Evolutionary conservation across 345 rosid species (phyloP), one percentile per base, ranked within the genome.

Genomic region (Melaleuca quinquenervia): DNA sequence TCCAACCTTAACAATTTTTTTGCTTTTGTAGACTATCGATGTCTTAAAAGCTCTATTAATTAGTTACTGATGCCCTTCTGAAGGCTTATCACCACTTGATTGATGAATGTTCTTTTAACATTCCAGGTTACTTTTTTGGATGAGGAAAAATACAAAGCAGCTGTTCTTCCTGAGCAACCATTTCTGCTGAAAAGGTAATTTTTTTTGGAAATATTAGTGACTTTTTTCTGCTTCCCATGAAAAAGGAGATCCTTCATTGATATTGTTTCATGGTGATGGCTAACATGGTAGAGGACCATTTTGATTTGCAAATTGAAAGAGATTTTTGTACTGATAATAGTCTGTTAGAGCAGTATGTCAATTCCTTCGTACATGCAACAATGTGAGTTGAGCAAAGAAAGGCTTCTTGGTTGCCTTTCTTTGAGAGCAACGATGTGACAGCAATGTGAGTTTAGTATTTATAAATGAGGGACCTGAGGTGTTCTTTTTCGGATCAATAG

Each of bases 121-220:
- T 56, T 52, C 84, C 90, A 97, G 99, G 87, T 96, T 87, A 90
- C 97, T 48, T 97, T 97, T 93, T 89, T 96, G 7, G 98, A 95
- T 84, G 85, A 82, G 83, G 95, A 91, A 12, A 95, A 91, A 41
- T 95, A 89, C 90, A 96, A 96, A 92, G 92, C 91, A 29, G 98
- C 98, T 86, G 87, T 90, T 86, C 93, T 97, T 21, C 86, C 91
- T 85, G 90, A 88, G 87, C 95, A 93, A 86, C 99, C 99, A 0
- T 97, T 96, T 91, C 85, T 85, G 49, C 90, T 97, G 36, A 96
- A 97, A 91, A 93, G 99, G 99, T 95, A 90, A 82, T 26, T 12
- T 27, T 12, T 27, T 58, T 32, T 70, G 80, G 80, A 70, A 70
- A 18, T 70, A 36, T 70, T 18, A 29, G 5, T 32, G 45, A 64